Evolutionary conservation across 1,139 yeast genomes (phyloP).

Genomic region (Saccharomyces pastorianus): DNA sequence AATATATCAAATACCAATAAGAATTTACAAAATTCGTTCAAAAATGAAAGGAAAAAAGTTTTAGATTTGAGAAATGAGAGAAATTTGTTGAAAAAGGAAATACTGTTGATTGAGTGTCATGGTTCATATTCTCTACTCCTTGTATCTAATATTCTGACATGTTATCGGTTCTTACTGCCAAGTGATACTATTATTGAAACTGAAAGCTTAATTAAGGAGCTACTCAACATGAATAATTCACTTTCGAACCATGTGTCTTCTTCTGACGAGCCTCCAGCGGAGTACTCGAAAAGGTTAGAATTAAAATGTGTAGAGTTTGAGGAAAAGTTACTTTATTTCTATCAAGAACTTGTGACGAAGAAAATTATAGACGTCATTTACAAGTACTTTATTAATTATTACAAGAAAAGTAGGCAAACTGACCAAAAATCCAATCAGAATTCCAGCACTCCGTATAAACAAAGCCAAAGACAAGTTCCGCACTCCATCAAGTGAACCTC

Average conservation of each 20-base stretch:
- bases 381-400: background rate
- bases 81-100: background rate
- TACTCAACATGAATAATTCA: background rate
- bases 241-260: conserved; percentile 1
- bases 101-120: background rate
- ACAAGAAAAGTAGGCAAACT: background rate
- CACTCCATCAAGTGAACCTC: background rate
- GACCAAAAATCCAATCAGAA: background rate
- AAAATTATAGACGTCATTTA: conserved; percentile 12
- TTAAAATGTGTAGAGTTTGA: conserved; percentile 10
- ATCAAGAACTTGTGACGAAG: conserved; percentile 16
- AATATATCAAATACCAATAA: background rate
- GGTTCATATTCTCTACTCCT: background rate
- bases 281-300: conserved; percentile 3
- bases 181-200: background rate
- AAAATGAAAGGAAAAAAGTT: background rate
- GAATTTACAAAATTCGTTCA: background rate
- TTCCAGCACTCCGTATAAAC: background rate
- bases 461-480: background rate
- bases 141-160: background rate
- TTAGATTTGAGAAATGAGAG: background rate
- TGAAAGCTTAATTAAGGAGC: background rate
- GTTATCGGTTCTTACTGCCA: background rate
- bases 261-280: background rate
- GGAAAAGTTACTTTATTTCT: conserved; percentile 12